phyloP scores from a whole-genome alignment of 768 basidiomycete genomes.

The Cystofilobasidium bisporidii region DNA sequence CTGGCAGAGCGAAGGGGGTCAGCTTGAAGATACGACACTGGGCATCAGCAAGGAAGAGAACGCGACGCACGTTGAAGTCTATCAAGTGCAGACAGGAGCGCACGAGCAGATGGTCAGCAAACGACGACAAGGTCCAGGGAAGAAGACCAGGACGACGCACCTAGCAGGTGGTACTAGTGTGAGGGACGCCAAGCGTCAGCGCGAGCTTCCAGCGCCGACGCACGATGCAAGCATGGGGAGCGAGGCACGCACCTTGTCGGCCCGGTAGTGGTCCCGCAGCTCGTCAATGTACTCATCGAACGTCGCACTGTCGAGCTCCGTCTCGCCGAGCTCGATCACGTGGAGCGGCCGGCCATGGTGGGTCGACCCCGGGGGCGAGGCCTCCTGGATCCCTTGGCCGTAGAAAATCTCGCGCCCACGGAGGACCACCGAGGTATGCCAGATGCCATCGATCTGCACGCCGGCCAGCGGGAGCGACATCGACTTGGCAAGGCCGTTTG shows the following conservation, averaged over 20 bases:
- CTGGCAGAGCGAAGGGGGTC: neutral
- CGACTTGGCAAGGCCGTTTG: slow-evolving; percentile 39
- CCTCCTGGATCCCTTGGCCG: slow-evolving; percentile 67
- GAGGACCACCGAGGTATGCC: slow-evolving; percentile 89
- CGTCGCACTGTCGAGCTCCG: slow-evolving; percentile 69
- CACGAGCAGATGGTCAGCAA: no score
- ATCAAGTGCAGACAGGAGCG: slow-evolving; percentile 22
- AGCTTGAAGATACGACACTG: no score
- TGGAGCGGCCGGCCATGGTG: slow-evolving; percentile 73
- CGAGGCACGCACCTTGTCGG: slow-evolving; percentile 61
- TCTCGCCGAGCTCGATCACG: slow-evolving; percentile 65
- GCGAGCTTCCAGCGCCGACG: slow-evolving; percentile 2
- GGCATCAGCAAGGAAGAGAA: neutral
- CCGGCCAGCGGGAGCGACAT: slow-evolving; percentile 75
- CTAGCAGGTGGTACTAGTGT: slow-evolving; percentile 60
- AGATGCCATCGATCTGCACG: slow-evolving; percentile 84
- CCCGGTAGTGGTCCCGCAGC: slow-evolving; percentile 70
- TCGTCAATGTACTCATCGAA: slow-evolving; percentile 73
- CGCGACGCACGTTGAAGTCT: slow-evolving; percentile 59
- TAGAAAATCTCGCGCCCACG: slow-evolving; percentile 82
- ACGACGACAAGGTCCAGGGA: neutral
- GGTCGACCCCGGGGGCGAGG: slow-evolving; percentile 63
- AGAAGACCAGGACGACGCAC: neutral
- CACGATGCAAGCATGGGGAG: slow-evolving; percentile 8
- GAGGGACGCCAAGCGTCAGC: no score